Evolutionary conservation across 768 basidiomycete species (phyloP).

Genomic region (Boletus huronensis): DNA sequence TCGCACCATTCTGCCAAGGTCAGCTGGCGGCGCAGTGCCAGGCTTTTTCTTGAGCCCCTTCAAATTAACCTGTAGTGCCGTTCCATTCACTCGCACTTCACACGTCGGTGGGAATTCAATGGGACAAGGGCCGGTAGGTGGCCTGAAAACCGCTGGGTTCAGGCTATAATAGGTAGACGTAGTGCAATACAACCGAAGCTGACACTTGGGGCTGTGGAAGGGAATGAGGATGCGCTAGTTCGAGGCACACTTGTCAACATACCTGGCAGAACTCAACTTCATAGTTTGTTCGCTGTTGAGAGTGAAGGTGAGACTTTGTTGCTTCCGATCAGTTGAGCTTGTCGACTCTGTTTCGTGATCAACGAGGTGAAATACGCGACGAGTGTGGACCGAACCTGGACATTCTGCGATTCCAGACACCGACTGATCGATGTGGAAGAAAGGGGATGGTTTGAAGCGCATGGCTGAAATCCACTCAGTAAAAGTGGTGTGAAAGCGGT

Average conservation of each 20-base stretch:
- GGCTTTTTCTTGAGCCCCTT: conserved; percentile 95
- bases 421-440: conserved; percentile 62
- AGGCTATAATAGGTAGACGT: conserved; percentile 70
- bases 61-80: conserved; percentile 65
- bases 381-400: conserved; percentile 53
- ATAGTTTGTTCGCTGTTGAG: conserved; percentile 60
- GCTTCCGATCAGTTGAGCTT: conserved; percentile 73
- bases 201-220: conserved; percentile 56
- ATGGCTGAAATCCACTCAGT: conserved; percentile 44
- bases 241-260: conserved; percentile 19
- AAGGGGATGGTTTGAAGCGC: conserved; percentile 78
- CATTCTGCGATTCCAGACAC: conserved; percentile 70
- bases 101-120: conserved; percentile 91
- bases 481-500: conserved; percentile 2
- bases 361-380: neutral
- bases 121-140: conserved; percentile 54
- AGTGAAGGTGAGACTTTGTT: conserved; percentile 57
- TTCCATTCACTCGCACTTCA: conserved; percentile 83
- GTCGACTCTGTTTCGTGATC: conserved; percentile 56
- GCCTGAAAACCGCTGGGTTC: conserved; percentile 48
- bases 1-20: conserved; percentile 45
- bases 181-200: conserved; percentile 86
- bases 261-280: conserved; percentile 60
- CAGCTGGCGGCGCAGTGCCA: conserved; percentile 89
- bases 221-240: conserved; percentile 8